A percentile compares a stretch with the other conserved stretches of the same genome.
phyloP scores from a whole-genome alignment of 2,329 filamentous ascomycete species.

The Teratosphaeria nubilosa region DNA sequence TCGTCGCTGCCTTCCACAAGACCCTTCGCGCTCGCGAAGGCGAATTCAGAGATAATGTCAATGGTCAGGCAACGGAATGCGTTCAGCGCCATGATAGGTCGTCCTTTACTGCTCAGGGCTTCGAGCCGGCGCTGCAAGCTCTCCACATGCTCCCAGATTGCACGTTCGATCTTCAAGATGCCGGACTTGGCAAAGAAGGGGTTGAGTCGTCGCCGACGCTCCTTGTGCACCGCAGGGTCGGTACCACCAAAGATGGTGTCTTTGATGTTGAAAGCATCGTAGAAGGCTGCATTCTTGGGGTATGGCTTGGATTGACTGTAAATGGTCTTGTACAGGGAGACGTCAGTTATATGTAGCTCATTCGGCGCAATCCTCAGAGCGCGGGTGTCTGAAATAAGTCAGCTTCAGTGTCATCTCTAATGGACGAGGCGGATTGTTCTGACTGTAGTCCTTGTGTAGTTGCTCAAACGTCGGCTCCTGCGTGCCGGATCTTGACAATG shows the following conservation, averaged over 20 bases:
- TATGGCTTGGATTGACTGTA: conserved; percentile 1
- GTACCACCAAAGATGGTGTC: not conserved
- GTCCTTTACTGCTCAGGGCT: not conserved
- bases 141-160: not conserved
- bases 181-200: conserved; percentile 2
- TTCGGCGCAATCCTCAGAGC: conserved; percentile 3
- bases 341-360: conserved; percentile 1
- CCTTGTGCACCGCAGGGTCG: conserved; percentile 1
- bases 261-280: not conserved
- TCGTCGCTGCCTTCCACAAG: conserved; percentile 1
- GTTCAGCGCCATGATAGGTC: conserved; percentile 1
- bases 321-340: conserved; percentile 1
- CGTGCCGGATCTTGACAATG: not conserved
- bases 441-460: not conserved
- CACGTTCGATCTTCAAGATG: not conserved
- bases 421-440: not conserved
- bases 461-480: not conserved
- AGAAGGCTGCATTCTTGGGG: not conserved
- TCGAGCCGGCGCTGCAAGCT: not conserved
- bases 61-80: conserved; percentile 2
- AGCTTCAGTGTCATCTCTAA: not conserved
- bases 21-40: not conserved
- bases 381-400: not conserved
- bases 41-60: conserved; percentile 2
- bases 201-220: not conserved